Conservation (phyloP, 2,329 filamentous ascomycete genomes). For the Fusarium kyushuense region DNA sequence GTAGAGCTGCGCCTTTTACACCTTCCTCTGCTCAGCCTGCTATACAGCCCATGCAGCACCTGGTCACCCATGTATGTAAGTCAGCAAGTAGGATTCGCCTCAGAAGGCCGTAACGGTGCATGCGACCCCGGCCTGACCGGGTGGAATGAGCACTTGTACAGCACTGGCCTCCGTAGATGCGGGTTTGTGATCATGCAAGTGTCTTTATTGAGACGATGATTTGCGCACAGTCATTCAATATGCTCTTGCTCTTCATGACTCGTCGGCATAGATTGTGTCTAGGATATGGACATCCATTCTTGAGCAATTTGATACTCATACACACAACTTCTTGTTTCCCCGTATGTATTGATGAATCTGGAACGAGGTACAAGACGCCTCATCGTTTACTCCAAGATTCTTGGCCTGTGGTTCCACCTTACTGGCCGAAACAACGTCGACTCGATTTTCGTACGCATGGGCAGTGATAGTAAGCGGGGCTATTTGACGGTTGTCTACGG, state of each 20-base stretch:
- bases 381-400: background rate
- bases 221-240: constrained; percentile 26
- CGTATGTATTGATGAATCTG: background rate
- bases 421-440: background rate
- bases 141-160: constrained; percentile 41
- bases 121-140: constrained; percentile 41
- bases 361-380: background rate
- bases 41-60: background rate
- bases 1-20: constrained; percentile 1
- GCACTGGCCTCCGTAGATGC: constrained; percentile 39
- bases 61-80: constrained; percentile 13
- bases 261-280: constrained; percentile 10
- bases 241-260: constrained; percentile 31
- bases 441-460: background rate
- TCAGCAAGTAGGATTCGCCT: constrained; percentile 45
- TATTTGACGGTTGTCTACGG: constrained; percentile 26
- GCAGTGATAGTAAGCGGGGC: background rate
- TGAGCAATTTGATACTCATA: background rate
- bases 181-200: constrained; percentile 48
- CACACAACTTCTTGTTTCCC: background rate
- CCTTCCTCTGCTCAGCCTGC: background rate
- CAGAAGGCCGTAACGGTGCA: constrained; percentile 31
- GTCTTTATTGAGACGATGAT: constrained; percentile 40
- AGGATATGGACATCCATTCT: background rate
- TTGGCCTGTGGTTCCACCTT: background rate